Base-by-base conservation (phyloP, 2,329 filamentous ascomycete species). In the Salinomyces thailandicus region DNA sequence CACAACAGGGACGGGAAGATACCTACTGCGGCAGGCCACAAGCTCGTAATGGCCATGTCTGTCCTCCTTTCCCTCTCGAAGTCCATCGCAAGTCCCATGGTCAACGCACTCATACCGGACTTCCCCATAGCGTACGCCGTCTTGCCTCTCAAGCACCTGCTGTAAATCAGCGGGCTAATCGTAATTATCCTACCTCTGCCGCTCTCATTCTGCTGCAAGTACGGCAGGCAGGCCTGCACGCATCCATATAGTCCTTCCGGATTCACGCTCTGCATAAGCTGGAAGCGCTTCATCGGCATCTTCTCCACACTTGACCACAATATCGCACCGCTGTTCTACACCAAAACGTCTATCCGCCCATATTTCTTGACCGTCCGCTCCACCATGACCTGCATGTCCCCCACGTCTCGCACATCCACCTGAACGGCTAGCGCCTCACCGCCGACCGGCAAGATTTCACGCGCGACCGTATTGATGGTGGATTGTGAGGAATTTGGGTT, bases 251-350 rank as follows among this genome's bases (percentile, higher is more conserved):
- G 64, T 0, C 85, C 85, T 49, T 85, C 77, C 0, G 74, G 69
- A 50, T 86, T 86, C 43, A 86, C 74, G 42, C 68, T 66, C 60
- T 86, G 81, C 78, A 87, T 84, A 46, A 81, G 59, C 44, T 65
- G 63, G 39, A 68, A 67, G 19, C 61, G 55, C 46, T 67, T 66
- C 58, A 68, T 62, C 1, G 67, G 71, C 55, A 83, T 89, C 31
- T 77, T 72, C 35, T 77, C 71, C 0, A 93, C 75, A 1, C 79
- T 72, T 0, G 79, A 73, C 53, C 52, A 56, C 79, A 80, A 91
- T 47, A 93, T 86, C 2, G 85, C 85, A 27, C 85, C 85, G 0
- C 79, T 78, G 57, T 91, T 93, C 66, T 93, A 93, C 33, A 91
- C 59, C 2, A 93, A 61, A 0, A 81, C 79, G 54, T 91, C 83